phyloP scores from a whole-genome alignment of 2,329 filamentous ascomycete species.

The Coniochaeta sp. region DNA sequence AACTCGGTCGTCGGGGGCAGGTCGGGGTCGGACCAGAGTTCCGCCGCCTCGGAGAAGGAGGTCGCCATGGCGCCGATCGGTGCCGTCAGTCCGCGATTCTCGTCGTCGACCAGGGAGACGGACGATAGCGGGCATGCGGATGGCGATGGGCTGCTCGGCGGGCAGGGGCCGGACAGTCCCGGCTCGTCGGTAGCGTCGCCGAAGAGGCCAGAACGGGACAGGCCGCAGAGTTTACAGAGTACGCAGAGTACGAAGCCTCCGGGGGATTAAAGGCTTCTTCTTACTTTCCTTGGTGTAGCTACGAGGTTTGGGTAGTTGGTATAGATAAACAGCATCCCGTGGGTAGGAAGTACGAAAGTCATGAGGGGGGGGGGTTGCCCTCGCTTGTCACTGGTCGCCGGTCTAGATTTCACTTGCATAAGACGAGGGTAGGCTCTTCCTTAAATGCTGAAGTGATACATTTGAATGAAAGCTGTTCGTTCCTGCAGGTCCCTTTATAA shows the following conservation, averaged over 20 bases:
- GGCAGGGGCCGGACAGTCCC: neutral
- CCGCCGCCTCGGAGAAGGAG: neutral
- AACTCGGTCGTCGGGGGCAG: constrained; percentile 4
- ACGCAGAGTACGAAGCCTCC: neutral
- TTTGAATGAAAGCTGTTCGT: no score
- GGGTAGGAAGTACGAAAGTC: neutral
- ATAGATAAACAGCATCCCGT: neutral
- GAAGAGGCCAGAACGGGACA: neutral
- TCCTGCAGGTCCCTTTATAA: no score
- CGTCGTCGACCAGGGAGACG: neutral
- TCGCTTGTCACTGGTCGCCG: neutral
- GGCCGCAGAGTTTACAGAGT: neutral
- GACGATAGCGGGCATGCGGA: neutral
- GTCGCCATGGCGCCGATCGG: neutral
- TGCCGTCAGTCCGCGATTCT: constrained; percentile 5
- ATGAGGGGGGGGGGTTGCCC: neutral
- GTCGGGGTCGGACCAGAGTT: neutral
- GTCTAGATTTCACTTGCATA: no score
- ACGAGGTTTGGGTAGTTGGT: neutral
- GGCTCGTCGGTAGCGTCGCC: neutral
- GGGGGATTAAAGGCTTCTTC: neutral
- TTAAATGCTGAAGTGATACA: no score
- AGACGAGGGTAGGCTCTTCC: no score
- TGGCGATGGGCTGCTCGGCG: neutral
- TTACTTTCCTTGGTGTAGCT: neutral